These are phyloP conservation scores for Tuber brumale DNA, from an alignment of 495 filamentous ascomycete species.

Conservation along the genomic window DNA sequence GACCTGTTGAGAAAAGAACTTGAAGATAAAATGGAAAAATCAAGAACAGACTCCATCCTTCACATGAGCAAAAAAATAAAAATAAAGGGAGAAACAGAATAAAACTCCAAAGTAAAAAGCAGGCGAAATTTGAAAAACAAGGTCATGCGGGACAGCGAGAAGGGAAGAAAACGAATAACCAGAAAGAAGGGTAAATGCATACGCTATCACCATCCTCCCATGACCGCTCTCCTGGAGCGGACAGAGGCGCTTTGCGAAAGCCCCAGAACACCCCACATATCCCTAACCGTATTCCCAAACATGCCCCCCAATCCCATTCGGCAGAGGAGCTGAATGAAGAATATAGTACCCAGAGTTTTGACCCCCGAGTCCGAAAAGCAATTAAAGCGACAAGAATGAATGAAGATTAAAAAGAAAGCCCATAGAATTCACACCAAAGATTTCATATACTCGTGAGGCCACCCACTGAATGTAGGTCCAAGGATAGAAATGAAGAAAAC, in stretches of 20 bases:
- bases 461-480: conserved; percentile 32
- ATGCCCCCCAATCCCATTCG: neutral
- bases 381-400: conserved; percentile 20
- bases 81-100: neutral
- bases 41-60: conserved; percentile 1
- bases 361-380: conserved; percentile 20
- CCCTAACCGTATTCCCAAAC: neutral
- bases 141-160: conserved; percentile 3
- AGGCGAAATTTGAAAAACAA: neutral
- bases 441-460: conserved; percentile 37
- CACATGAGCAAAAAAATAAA: neutral
- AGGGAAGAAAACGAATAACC: conserved; percentile 16
- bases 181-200: conserved; percentile 21
- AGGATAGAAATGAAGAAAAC: conserved; percentile 30
- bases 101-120: neutral
- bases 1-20: neutral
- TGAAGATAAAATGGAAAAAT: neutral
- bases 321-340: neutral
- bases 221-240: neutral
- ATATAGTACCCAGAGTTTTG: conserved; percentile 8
- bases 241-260: neutral
- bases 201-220: neutral
- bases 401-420: conserved; percentile 33
- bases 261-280: neutral
- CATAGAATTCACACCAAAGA: conserved; percentile 26